Percentiles rank a stretch among this genome's conserved stretches.
phyloP scores from a whole-genome alignment of 306 rosid species.

The Lotus japonicus region DNA sequence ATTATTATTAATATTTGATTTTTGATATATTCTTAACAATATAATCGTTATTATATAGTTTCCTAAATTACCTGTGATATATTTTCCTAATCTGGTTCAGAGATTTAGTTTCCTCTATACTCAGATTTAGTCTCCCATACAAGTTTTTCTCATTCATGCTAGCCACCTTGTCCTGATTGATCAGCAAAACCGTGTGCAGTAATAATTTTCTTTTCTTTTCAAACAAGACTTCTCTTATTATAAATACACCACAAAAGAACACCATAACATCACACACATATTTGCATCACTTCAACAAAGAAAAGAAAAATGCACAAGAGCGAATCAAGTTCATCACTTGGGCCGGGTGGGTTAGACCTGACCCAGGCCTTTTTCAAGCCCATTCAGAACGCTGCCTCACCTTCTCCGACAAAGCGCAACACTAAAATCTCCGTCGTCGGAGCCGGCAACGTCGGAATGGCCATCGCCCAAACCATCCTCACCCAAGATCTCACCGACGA shows the following conservation, averaged over 20 bases:
- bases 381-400: constrained; percentile 41
- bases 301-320: constrained; percentile 48
- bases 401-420: constrained; percentile 55
- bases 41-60: too few relatives aligned
- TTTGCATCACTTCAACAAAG: not conserved
- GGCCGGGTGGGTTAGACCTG: constrained; percentile 76
- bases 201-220: too few relatives aligned
- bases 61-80: too few relatives aligned
- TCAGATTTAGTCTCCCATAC: too few relatives aligned
- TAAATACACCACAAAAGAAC: not conserved
- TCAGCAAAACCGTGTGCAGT: too few relatives aligned
- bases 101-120: not conserved
- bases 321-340: constrained; percentile 45
- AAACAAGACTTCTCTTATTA: not conserved
- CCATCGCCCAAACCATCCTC: constrained; percentile 92
- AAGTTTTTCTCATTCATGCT: too few relatives aligned
- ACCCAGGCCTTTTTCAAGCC: constrained; percentile 61
- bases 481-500: constrained; percentile 78
- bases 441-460: constrained; percentile 95
- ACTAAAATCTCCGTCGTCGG: constrained; percentile 74
- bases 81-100: too few relatives aligned
- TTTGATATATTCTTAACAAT: too few relatives aligned
- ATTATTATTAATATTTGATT: too few relatives aligned
- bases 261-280: not conserved
- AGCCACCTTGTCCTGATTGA: too few relatives aligned